Percentiles rank a stretch among this genome's conserved stretches.
These are phyloP conservation scores for Fusarium austroafricanum DNA, from an alignment of 2,329 filamentous ascomycete genomes.

Conservation along the genomic window DNA sequence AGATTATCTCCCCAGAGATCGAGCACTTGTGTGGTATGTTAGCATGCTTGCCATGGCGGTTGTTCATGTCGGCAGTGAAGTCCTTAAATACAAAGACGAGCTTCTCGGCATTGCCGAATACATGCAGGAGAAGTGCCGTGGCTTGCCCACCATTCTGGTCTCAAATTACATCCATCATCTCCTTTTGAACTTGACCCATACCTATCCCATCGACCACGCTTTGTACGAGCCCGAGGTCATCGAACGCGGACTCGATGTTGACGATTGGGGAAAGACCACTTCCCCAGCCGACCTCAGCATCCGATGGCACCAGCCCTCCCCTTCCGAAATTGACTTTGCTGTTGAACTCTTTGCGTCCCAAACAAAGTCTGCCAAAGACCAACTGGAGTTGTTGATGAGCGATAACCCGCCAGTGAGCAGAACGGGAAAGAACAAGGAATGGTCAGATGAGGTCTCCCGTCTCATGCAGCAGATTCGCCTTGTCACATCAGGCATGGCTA, in stretches of 20 bases:
- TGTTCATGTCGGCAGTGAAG: constrained; percentile 91
- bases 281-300: constrained; percentile 82
- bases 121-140: constrained; percentile 96
- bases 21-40: constrained; percentile 95
- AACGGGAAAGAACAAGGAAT: constrained; percentile 96
- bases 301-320: constrained; percentile 88
- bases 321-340: constrained; percentile 87
- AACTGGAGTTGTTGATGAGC: constrained; percentile 82
- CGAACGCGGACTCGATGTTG: constrained; percentile 75
- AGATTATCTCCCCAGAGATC: constrained; percentile 91
- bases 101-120: constrained; percentile 91
- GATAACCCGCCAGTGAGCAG: constrained; percentile 85
- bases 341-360: constrained; percentile 90
- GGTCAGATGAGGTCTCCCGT: constrained; percentile 95
- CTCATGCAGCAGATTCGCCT: constrained; percentile 89
- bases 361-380: constrained; percentile 78
- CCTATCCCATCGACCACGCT: constrained; percentile 89
- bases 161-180: constrained; percentile 98
- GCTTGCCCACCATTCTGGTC: constrained; percentile 93
- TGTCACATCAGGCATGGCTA: constrained; percentile 89
- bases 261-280: constrained; percentile 87
- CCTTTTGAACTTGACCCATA: constrained; percentile 91
- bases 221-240: constrained; percentile 86
- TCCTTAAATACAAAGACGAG: constrained; percentile 88
- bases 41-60: constrained; percentile 98